Evolutionary conservation across 208 protist genomes (phyloP), one percentile per base, ranked within the genome.

Genomic region (Trypanosoma boissoni): DNA sequence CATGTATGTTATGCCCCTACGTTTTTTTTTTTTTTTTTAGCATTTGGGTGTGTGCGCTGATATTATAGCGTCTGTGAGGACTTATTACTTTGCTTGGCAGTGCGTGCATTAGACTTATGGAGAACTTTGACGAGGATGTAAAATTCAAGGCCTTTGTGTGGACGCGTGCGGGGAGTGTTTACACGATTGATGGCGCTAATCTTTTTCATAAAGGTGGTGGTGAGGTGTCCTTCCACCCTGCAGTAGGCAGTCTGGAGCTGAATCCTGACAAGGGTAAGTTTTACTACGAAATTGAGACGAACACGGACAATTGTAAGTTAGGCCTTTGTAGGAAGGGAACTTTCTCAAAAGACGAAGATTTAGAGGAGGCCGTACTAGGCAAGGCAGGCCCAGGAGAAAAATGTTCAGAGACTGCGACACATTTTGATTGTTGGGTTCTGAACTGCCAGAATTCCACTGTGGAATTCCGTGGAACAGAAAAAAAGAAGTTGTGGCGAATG

Each of bases 211-310:
- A 80, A 8, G 82, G 79, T 29, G 78, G 78, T 36, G 77, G 80
- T 14, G 62, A 64, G 39, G 53, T 70, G 16, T 68, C 76, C 26
- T 89, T 91, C 57, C 64, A 74, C 2, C 84, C 84, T 3, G 88
- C 87, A 27, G 64, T 89, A 34, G 81, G 82, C 9, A 60, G 68
- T 52, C 70, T 91, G 18, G 59, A 60, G 18, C 71, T 91, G 74
- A 37, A 32, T 14, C 82, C 89, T 2, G 74, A 72, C 53, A 80
- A 78, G 1, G 89, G 86, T 34, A 88, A 81, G 48, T 83, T 90
- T 58, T 91, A 78, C 53, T 92, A 86, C 68, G 82, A 92, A 55
- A 76, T 92, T 44, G 58, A 62, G 36, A 71, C 91, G 42, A 94
- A 92, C 68, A 76, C 67, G 10, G 79, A 83, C 39, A 88, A 80